Evolutionary conservation across 306 rosid species (phyloP).

Genomic region (Begonia fuchsioides): DNA sequence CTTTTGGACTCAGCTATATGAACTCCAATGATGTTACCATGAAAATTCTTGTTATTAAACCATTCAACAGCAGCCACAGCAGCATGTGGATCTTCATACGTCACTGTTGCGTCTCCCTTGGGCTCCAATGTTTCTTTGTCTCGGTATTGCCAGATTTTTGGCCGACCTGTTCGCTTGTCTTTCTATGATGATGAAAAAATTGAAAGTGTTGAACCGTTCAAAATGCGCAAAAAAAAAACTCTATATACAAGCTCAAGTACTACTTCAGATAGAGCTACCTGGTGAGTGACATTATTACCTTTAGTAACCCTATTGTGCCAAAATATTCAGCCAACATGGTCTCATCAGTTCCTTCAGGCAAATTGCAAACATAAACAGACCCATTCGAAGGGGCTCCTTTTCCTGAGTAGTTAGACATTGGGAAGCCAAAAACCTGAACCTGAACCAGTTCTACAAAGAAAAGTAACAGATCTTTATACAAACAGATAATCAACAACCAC

Average conservation of each 20-base stretch:
- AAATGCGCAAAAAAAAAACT: too few species aligned
- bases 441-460: conserved; percentile 26
- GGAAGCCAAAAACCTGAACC: conserved; percentile 21
- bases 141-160: conserved; percentile 80
- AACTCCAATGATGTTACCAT: conserved; percentile 78
- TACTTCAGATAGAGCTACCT: background rate
- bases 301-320: conserved; percentile 79
- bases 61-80: conserved; percentile 94
- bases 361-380: conserved; percentile 79
- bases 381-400: conserved; percentile 67
- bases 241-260: too few species aligned
- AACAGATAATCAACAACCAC: too few species aligned
- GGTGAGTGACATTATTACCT: conserved; percentile 47
- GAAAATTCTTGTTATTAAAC: conserved; percentile 92
- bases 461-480: background rate
- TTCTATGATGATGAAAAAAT: conserved; percentile 27
- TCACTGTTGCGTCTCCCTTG: conserved; percentile 95
- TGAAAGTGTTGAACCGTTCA: too few species aligned
- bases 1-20: conserved; percentile 80
- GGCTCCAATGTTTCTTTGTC: conserved; percentile 90
- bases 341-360: conserved; percentile 85
- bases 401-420: conserved; percentile 63
- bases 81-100: conserved; percentile 97
- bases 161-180: conserved; percentile 91
- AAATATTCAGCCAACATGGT: conserved; percentile 79